Conservation (phyloP, 2,329 filamentous ascomycete species). For the Alternaria dauci region DNA sequence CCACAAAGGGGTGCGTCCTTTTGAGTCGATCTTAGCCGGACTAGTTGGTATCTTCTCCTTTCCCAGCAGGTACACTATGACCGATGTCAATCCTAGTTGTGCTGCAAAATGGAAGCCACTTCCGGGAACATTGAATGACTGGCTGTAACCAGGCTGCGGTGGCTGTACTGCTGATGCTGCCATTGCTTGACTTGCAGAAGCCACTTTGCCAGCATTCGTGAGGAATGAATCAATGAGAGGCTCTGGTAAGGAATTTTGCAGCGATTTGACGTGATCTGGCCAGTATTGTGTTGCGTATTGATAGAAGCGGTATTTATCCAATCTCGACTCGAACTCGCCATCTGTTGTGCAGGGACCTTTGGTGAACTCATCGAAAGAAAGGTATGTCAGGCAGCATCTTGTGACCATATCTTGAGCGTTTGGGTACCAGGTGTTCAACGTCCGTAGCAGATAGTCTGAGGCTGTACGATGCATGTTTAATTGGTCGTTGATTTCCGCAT, state of each 20-base stretch:
- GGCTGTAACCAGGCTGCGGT: not conserved
- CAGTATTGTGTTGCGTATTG: not conserved
- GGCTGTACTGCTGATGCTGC: not conserved
- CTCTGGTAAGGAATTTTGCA: not conserved
- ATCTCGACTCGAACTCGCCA: not conserved
- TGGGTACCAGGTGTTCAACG: not conserved
- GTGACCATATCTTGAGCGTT: not conserved
- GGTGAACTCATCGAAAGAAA: not conserved
- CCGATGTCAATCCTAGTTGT: no score
- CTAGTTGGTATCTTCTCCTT: no score
- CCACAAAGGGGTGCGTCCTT: no score
- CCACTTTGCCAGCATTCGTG: not conserved
- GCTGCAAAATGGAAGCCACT: no score
- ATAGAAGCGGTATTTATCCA: not conserved
- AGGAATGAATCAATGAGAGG: not conserved
- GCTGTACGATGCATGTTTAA: no score
- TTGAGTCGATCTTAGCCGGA: no score
- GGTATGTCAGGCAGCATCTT: not conserved
- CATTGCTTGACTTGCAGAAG: not conserved
- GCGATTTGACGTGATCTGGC: not conserved
- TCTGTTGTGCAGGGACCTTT: not conserved
- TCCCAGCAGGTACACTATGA: no score
- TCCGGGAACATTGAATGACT: no score
- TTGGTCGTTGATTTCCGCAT: no score
- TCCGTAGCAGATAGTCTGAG: not conserved